Percentiles rank a stretch among this genome's conserved stretches.
phyloP scores from a whole-genome alignment of 108 stramenopile species.

The Cyclostephanos tholiformis region DNA sequence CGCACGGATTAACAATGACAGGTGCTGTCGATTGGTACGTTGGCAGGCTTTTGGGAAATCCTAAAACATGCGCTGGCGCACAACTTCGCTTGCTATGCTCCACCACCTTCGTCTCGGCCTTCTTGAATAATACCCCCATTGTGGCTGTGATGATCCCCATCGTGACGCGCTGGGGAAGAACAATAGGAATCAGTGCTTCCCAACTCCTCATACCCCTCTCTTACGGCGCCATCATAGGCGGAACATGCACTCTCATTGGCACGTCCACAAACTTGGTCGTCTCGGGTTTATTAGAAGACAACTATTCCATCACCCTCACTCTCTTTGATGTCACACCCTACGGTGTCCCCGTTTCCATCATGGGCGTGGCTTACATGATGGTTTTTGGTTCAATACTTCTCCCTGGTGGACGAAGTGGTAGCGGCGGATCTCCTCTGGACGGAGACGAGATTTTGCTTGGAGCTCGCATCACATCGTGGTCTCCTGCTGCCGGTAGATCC shows the following conservation, averaged over 20 bases:
- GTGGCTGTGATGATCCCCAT: conserved; percentile 89
- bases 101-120: conserved; percentile 67
- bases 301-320: conserved; percentile 53
- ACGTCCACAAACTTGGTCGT: conserved; percentile 84
- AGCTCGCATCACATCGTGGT: conserved; percentile 68
- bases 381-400: conserved; percentile 59
- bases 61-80: conserved; percentile 60
- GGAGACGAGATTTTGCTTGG: conserved; percentile 62
- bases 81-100: conserved; percentile 65
- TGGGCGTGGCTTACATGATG: conserved; percentile 66
- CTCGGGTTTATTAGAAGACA: conserved; percentile 54
- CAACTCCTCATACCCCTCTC: conserved; percentile 78
- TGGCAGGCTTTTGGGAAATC: conserved; percentile 66
- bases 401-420: conserved; percentile 52
- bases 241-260: conserved; percentile 83
- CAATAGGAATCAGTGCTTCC: conserved; percentile 51
- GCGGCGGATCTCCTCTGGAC: conserved; percentile 11
- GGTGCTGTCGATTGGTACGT: conserved; percentile 85
- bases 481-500: conserved; percentile 64
- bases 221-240: conserved; percentile 77
- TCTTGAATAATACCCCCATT: conserved; percentile 84
- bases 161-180: conserved; percentile 69
- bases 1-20: conserved; percentile 72
- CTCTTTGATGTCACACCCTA: conserved; percentile 72
- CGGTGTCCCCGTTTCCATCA: conserved; percentile 72